A percentile compares a stretch with the other conserved stretches of the same genome.
These are phyloP conservation scores for Pholiota adiposa DNA, from an alignment of 1,284 basidiomycete species.

Conservation along the genomic window DNA sequence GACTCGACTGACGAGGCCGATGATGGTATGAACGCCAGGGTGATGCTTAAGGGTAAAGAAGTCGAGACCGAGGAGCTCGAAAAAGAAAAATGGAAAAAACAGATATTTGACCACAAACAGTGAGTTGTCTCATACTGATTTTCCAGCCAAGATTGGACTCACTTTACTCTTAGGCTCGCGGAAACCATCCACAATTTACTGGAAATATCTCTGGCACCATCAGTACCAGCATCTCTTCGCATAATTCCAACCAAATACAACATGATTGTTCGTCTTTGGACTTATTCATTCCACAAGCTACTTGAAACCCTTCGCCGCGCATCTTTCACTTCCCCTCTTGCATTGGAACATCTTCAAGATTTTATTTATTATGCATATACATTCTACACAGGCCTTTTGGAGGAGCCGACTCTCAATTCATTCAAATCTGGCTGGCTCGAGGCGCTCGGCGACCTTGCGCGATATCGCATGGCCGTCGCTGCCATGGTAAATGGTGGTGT, in stretches of 20 bases:
- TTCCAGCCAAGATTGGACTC: constrained; percentile 8
- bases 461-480: constrained; percentile 94
- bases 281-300: constrained; percentile 87
- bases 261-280: constrained; percentile 93
- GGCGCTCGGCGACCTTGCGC: constrained; percentile 92
- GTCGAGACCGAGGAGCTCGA: constrained; percentile 56
- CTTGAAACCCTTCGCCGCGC: constrained; percentile 89
- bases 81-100: constrained; percentile 65
- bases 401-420: constrained; percentile 72
- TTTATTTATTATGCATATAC: constrained; percentile 96
- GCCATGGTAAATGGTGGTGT: constrained; percentile 59
- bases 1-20: constrained; percentile 54
- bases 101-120: constrained; percentile 75
- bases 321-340: constrained; percentile 63
- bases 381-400: constrained; percentile 90
- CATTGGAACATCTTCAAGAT: constrained; percentile 82
- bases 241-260: constrained; percentile 94
- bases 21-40: constrained; percentile 45
- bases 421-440: constrained; percentile 93
- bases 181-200: constrained; percentile 91
- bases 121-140: constrained; percentile 35
- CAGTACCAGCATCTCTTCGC: constrained; percentile 85
- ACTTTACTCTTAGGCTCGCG: constrained; percentile 62
- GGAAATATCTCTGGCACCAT: constrained; percentile 83
- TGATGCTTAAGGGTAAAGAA: constrained; percentile 58